Conservation (phyloP, 75 land plant genomes). For the Isoetes taiwanensis region DNA sequence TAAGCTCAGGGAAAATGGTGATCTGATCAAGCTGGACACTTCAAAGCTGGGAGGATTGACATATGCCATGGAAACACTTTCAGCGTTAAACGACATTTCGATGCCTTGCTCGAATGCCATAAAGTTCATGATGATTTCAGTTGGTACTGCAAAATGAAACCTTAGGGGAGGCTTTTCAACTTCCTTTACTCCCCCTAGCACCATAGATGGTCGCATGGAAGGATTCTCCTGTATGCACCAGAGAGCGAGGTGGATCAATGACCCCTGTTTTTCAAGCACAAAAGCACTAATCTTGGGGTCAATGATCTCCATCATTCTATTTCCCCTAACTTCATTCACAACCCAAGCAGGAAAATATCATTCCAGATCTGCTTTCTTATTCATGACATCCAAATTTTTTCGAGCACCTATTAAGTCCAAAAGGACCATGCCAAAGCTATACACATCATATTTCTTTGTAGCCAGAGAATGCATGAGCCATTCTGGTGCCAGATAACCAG, state of each 20-base stretch:
- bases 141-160: slow-evolving; percentile 1
- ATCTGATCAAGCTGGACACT: slow-evolving; percentile 4
- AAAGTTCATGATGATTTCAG: not conserved
- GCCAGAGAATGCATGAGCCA: slow-evolving; percentile 4
- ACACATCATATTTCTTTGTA: slow-evolving; percentile 2
- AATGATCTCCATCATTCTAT: not conserved
- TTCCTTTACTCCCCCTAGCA: not conserved
- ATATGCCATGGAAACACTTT: slow-evolving; percentile 3
- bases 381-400: not conserved
- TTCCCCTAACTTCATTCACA: not conserved
- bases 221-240: slow-evolving; percentile 7
- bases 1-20: too few relatives aligned
- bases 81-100: too few relatives aligned
- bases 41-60: slow-evolving; percentile 3
- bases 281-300: not conserved
- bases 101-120: too few relatives aligned
- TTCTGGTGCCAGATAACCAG: slow-evolving; percentile 3
- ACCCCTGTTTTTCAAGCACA: not conserved
- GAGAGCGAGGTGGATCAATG: not conserved
- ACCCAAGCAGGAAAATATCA: slow-evolving; percentile 7
- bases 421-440: slow-evolving; percentile 7
- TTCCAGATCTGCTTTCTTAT: not conserved
- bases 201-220: not conserved
- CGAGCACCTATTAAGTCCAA: not conserved
- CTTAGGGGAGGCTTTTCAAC: not conserved